Percentiles rank a stretch among this genome's conserved stretches.
Evolutionary conservation across 495 filamentous ascomycete species (phyloP).

Genomic region (Penicillium steckii): DNA sequence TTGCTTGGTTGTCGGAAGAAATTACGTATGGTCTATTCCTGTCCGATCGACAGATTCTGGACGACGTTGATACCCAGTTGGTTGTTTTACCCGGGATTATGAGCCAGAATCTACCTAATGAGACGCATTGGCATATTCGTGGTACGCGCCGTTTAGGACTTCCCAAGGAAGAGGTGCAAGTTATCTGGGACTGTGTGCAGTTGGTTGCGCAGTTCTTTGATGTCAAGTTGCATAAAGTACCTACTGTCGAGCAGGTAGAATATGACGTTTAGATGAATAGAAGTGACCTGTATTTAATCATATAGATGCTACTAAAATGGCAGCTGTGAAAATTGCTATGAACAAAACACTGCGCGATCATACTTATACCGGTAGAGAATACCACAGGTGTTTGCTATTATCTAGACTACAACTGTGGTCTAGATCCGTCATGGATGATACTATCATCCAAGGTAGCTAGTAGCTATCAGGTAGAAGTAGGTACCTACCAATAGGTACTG

Average conservation of each 20-base stretch:
- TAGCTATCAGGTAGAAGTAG: too few species aligned
- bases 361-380: too few species aligned
- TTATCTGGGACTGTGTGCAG: constrained; percentile 39
- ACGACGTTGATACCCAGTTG: constrained; percentile 53
- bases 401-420: too few species aligned
- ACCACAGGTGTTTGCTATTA: too few species aligned
- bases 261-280: constrained; percentile 29
- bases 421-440: too few species aligned
- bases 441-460: too few species aligned
- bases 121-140: constrained; percentile 59
- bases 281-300: neutral
- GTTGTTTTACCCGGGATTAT: constrained; percentile 57
- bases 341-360: too few species aligned
- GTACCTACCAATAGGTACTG: too few species aligned
- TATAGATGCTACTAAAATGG: too few species aligned
- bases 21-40: constrained; percentile 60
- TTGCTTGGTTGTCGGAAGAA: constrained; percentile 37
- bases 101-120: constrained; percentile 53
- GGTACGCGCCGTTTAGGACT: constrained; percentile 53
- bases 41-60: constrained; percentile 51
- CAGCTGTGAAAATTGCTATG: too few species aligned
- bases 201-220: constrained; percentile 38
- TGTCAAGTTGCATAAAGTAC: constrained; percentile 41
- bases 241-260: constrained; percentile 47
- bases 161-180: constrained; percentile 48